Evolutionary conservation across 2,329 filamentous ascomycete genomes (phyloP), one percentile per base, ranked within the genome.

Genomic region (Penicillium decumbens): DNA sequence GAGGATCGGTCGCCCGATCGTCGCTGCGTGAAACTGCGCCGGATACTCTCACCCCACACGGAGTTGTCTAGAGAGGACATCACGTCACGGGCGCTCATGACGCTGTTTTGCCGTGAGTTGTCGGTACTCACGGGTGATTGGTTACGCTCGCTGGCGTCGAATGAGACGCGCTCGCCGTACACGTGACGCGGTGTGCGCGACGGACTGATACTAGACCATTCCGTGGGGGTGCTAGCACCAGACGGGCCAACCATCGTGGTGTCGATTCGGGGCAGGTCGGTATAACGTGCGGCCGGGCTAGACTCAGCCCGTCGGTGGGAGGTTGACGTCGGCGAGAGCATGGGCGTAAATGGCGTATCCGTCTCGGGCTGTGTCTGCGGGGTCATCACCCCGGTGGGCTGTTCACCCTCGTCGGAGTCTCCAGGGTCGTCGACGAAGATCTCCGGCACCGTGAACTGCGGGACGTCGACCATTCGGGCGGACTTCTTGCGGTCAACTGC

Each of bases 21-120:
- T 61, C 77, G 77, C 62, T 77, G 80, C 45, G 90, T 95, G 60
- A 93, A 89, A 72, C 89, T 95, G 54, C 89, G 80, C 56, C 90
- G 80, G 57, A 96, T 90, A 75, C 88, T 95, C 72, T 95, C 89
- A 44, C 92, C 88, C 92, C 92, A 97, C 13, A 88, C 85, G 15
- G 89, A 93, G 63, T 92, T 88, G 63, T 93, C 89, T 47, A 97
- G 79, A 65, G 93, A 87, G 58, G 90, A 84, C 68, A 91, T 82
- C 58, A 95, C 87, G 62, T 90, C 86, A 41, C 84, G 81, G 43
- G 85, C 84, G 63, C 83, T 89, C 49, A 91, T 84, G 4, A 79
- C 77, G 68, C 86, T 90, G 47, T 80, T 82, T 23, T 83, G 80
- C 38, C 85, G 75, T 59, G 81, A 64, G 77, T 80, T 60, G 70